These are phyloP conservation scores for Neonectria punicea DNA, from an alignment of 2,329 filamentous ascomycete species.

Conservation along the genomic window DNA sequence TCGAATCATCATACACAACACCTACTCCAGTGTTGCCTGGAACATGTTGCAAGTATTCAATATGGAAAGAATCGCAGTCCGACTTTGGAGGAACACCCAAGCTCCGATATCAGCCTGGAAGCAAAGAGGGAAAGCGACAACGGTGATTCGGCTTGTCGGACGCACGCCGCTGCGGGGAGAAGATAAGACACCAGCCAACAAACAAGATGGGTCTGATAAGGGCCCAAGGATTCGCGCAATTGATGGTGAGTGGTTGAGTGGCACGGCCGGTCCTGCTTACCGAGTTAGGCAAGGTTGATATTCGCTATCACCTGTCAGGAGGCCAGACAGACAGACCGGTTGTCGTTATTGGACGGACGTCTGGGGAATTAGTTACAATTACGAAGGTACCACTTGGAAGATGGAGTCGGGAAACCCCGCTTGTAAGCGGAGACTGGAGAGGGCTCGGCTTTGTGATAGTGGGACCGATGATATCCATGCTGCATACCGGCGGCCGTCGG, in stretches of 20 bases:
- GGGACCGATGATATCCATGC: conserved; percentile 3
- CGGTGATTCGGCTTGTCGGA: no score
- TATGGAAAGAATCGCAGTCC: no score
- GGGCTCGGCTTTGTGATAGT: conserved; percentile 5
- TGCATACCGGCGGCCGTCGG: background rate
- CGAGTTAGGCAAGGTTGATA: background rate
- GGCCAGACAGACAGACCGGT: background rate
- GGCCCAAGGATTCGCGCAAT: background rate
- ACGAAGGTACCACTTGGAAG: background rate
- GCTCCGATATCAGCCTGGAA: no score
- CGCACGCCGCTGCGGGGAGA: no score
- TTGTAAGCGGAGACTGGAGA: background rate
- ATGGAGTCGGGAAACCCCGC: background rate
- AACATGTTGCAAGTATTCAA: no score
- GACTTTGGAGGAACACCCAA: no score
- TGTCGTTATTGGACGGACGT: background rate
- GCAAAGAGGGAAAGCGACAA: no score
- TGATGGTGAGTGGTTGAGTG: background rate
- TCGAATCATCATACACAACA: no score
- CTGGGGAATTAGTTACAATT: background rate
- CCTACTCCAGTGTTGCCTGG: no score
- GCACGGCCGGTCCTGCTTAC: no score
- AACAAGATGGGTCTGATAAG: background rate
- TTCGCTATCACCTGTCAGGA: background rate
- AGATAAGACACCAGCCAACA: background rate